phyloP scores from a whole-genome alignment of 768 basidiomycete species.

The Hirschioporus abietinus region DNA sequence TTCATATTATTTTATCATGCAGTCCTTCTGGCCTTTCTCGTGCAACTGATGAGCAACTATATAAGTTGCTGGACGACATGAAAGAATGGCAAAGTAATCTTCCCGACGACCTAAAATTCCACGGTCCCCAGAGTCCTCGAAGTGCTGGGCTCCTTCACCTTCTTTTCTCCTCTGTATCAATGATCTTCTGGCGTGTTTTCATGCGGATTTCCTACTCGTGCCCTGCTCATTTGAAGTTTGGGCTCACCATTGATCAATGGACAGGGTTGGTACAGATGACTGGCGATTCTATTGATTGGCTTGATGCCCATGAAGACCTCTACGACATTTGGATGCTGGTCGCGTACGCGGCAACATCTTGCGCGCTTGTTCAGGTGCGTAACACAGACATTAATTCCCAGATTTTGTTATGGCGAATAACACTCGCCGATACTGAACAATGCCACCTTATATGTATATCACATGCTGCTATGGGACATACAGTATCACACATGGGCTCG shows the following conservation, averaged over 20 bases:
- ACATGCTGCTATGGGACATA: not conserved
- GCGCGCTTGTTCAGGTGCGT: conserved; percentile 84
- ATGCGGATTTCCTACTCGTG: conserved; percentile 95
- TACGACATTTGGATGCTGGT: conserved; percentile 88
- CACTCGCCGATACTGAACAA: not conserved
- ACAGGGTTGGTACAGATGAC: conserved; percentile 64
- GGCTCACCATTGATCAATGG: conserved; percentile 78
- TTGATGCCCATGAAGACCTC: conserved; percentile 69
- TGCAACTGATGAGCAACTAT: conserved; percentile 76
- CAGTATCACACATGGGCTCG: conserved; percentile 95
- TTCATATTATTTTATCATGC: conserved; percentile 7
- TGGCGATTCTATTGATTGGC: conserved; percentile 84
- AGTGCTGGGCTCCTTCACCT: conserved; percentile 83
- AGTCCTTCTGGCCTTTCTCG: conserved; percentile 86
- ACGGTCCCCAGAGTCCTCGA: conserved; percentile 59
- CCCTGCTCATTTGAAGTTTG: conserved; percentile 85
- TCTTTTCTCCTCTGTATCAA: conserved; percentile 82
- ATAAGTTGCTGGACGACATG: conserved; percentile 56
- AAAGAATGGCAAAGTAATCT: conserved; percentile 75
- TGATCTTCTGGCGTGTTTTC: conserved; percentile 98
- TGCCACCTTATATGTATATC: conserved; percentile 1
- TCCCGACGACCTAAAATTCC: conserved; percentile 74
- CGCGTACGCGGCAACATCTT: conserved; percentile 82
- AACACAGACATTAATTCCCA: not conserved
- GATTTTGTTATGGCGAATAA: not conserved